These are phyloP conservation scores for Hypoxylon rubiginosum DNA, from an alignment of 2,329 filamentous ascomycete species.

Conservation along the genomic window DNA sequence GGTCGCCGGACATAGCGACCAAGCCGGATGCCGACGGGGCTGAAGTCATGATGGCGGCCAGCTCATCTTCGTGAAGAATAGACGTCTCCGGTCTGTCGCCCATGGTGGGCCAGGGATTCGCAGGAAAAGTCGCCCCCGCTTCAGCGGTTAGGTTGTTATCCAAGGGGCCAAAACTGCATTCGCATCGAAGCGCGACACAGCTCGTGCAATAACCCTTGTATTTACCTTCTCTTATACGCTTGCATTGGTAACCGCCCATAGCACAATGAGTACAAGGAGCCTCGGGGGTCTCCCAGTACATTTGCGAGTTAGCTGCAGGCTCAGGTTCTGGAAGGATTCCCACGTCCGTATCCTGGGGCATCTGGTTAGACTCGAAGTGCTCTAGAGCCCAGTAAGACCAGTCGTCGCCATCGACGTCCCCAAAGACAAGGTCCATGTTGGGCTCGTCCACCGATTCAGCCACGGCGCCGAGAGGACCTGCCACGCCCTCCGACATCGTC, in stretches of 20 bases:
- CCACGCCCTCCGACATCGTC: slow-evolving; percentile 55
- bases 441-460: slow-evolving; percentile 41
- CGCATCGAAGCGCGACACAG: slow-evolving; percentile 70
- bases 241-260: slow-evolving; percentile 69
- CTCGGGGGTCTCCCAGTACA: slow-evolving; percentile 60
- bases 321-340: slow-evolving; percentile 50
- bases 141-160: slow-evolving; percentile 53
- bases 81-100: slow-evolving; percentile 59
- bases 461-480: slow-evolving; percentile 48
- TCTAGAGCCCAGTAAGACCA: slow-evolving; percentile 71
- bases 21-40: slow-evolving; percentile 35
- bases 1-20: slow-evolving; percentile 42
- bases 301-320: slow-evolving; percentile 47
- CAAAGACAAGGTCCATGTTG: slow-evolving; percentile 67
- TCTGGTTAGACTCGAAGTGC: slow-evolving; percentile 64
- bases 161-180: slow-evolving; percentile 67
- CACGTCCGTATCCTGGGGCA: slow-evolving; percentile 54
- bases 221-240: slow-evolving; percentile 70
- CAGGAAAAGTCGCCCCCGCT: slow-evolving; percentile 56
- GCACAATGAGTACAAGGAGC: slow-evolving; percentile 67
- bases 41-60: slow-evolving; percentile 43
- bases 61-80: slow-evolving; percentile 56
- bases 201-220: slow-evolving; percentile 73
- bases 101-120: slow-evolving; percentile 61
- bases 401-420: slow-evolving; percentile 69